Percentiles rank a stretch among this genome's conserved stretches.
Conservation (phyloP, 768 basidiomycete species). For the Leccinum fibrillosum region DNA sequence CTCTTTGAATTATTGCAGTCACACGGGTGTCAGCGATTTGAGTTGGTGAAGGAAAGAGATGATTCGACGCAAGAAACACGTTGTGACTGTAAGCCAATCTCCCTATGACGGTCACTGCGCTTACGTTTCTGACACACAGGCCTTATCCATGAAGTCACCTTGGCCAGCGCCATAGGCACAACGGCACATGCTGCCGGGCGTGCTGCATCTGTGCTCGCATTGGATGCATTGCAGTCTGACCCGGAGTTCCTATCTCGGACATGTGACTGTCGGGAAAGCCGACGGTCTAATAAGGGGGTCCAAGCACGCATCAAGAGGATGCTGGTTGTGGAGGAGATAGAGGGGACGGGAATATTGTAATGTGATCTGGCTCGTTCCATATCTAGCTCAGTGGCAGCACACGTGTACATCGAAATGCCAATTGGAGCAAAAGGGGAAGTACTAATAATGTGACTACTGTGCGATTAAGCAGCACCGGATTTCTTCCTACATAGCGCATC, state of each 20-base stretch:
- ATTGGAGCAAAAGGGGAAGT: neutral
- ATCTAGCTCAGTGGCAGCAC: neutral
- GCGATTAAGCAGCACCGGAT: constrained; percentile 24
- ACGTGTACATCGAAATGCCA: constrained; percentile 6
- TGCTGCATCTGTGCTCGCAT: constrained; percentile 57
- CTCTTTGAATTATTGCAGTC: constrained; percentile 72
- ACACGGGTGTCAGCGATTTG: constrained; percentile 66
- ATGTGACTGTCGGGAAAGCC: constrained; percentile 60
- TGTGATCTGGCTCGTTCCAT: constrained; percentile 8
- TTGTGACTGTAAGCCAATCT: constrained; percentile 48
- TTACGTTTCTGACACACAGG: constrained; percentile 41
- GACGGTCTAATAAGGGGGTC: constrained; percentile 34
- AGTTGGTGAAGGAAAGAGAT: constrained; percentile 51
- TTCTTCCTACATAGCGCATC: constrained; percentile 38
- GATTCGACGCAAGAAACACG: constrained; percentile 33
- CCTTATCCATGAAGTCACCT: constrained; percentile 59
- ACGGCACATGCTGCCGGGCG: constrained; percentile 56
- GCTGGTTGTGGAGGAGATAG: constrained; percentile 25
- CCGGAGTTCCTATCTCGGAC: constrained; percentile 55
- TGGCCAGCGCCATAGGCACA: constrained; percentile 55
- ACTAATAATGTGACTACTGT: constrained; percentile 1
- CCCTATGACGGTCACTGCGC: constrained; percentile 7
- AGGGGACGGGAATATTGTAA: constrained; percentile 11
- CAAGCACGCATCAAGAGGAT: constrained; percentile 36
- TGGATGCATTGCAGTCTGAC: constrained; percentile 68